Evolutionary conservation across 2,329 filamentous ascomycete genomes (phyloP).

Genomic region (Delphinella strobiligena): DNA sequence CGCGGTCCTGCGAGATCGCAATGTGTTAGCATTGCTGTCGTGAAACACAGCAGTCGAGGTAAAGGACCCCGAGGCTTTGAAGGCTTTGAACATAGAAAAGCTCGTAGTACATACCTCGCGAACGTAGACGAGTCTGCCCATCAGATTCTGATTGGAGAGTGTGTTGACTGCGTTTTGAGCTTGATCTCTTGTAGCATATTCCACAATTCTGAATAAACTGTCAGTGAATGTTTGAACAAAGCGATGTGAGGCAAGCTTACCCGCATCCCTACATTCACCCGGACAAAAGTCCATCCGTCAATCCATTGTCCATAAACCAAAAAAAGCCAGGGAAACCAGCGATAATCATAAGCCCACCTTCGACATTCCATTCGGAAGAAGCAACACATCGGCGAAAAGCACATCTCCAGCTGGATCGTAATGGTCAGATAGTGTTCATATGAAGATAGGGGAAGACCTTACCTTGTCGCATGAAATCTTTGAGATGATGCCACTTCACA

Average conservation of each 20-base stretch:
- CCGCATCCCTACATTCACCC: conserved; percentile 98
- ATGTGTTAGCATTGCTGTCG: too few species aligned
- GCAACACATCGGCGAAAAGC: conserved; percentile 96
- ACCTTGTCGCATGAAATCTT: conserved; percentile 99
- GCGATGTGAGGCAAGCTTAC: conserved; percentile 44
- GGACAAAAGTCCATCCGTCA: conserved; percentile 93
- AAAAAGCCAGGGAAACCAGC: conserved; percentile 59
- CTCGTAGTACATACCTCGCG: conserved; percentile 63
- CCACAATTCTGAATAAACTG: conserved; percentile 69
- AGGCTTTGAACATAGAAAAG: too few species aligned
- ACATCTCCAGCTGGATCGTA: conserved; percentile 76
- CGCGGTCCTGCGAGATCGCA: conserved; percentile 59
- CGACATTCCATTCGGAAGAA: conserved; percentile 99
- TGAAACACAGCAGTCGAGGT: not conserved
- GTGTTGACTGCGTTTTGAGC: conserved; percentile 94
- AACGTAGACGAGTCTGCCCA: conserved; percentile 97
- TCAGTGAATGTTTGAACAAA: conserved; percentile 19
- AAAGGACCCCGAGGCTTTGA: too few species aligned
- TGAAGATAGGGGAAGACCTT: conserved; percentile 28
- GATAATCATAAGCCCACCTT: conserved; percentile 94
- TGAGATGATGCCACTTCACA: conserved; percentile 99
- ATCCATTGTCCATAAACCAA: conserved; percentile 78
- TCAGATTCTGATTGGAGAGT: conserved; percentile 97
- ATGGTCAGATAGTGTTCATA: conserved; percentile 20
- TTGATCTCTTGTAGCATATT: conserved; percentile 99